Percentiles rank a stretch among this genome's conserved stretches.
phyloP scores from a whole-genome alignment of 768 basidiomycete genomes.

The Suillus subluteus region DNA sequence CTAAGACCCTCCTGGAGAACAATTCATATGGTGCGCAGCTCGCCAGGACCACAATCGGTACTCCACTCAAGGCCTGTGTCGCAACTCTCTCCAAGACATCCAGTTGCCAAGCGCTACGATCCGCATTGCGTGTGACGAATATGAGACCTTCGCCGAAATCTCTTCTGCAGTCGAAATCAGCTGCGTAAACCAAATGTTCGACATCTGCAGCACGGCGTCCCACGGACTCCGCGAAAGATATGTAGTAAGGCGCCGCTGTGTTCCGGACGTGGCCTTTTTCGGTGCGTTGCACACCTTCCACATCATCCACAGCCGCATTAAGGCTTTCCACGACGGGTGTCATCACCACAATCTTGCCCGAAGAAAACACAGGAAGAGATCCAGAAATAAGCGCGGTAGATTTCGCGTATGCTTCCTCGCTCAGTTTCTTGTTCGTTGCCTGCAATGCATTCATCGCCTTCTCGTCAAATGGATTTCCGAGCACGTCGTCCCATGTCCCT shows the following conservation, averaged over 20 bases:
- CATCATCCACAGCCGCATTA: slow-evolving; percentile 65
- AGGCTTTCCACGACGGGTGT: slow-evolving; percentile 62
- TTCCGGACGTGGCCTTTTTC: slow-evolving; percentile 50
- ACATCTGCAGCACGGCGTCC: slow-evolving; percentile 31
- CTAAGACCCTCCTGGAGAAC: slow-evolving; percentile 27
- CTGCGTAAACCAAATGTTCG: slow-evolving; percentile 52
- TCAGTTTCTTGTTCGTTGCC: slow-evolving; percentile 44
- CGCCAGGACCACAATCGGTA: slow-evolving; percentile 52
- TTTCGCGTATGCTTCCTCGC: slow-evolving; percentile 47
- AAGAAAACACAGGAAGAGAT: slow-evolving; percentile 33
- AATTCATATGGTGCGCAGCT: slow-evolving; percentile 74
- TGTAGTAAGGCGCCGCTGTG: slow-evolving; percentile 60
- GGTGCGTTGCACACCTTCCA: slow-evolving; percentile 47
- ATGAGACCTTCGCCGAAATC: slow-evolving; percentile 28
- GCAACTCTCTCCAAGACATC: slow-evolving; percentile 39
- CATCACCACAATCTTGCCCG: slow-evolving; percentile 44
- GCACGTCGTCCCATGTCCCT: slow-evolving; percentile 47
- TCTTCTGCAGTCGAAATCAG: slow-evolving; percentile 9
- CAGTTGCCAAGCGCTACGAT: slow-evolving; percentile 56
- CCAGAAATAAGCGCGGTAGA: slow-evolving; percentile 54
- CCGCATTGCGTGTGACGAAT: slow-evolving; percentile 63
- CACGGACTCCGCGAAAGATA: slow-evolving; percentile 49
- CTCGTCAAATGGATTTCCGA: slow-evolving; percentile 30
- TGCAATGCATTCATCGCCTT: slow-evolving; percentile 35
- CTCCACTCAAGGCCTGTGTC: slow-evolving; percentile 13